Percentiles rank a stretch among this genome's conserved stretches.
Conservation (phyloP, 1,139 yeast species). For the Suhomyces coccinellae region DNA sequence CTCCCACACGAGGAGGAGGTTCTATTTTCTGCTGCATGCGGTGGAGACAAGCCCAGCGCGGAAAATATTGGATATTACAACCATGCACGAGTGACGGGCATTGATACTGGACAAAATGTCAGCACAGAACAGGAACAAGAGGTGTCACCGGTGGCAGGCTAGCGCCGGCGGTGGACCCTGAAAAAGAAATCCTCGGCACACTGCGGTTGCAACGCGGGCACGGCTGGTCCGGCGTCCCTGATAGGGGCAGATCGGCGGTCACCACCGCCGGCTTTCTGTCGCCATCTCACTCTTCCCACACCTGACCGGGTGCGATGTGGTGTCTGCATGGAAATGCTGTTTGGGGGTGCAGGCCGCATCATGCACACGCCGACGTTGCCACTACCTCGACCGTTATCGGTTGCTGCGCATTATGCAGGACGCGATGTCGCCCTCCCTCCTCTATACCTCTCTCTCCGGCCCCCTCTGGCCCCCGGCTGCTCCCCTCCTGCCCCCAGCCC, state of each 20-base stretch:
- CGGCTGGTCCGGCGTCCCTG: background rate
- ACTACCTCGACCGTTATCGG: slow-evolving; percentile 2
- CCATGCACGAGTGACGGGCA: too few relatives aligned
- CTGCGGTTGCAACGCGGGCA: background rate
- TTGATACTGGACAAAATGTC: too few relatives aligned
- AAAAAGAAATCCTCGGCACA: background rate
- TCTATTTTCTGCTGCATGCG: background rate
- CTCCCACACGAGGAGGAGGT: background rate
- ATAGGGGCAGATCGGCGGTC: background rate
- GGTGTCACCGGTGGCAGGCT: too few relatives aligned
- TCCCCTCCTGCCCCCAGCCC: background rate
- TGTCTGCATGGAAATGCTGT: background rate
- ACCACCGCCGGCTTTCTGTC: background rate
- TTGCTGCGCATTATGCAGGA: slow-evolving; percentile 1
- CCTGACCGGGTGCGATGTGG: too few relatives aligned
- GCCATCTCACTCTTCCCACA: background rate
- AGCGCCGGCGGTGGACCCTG: too few relatives aligned
- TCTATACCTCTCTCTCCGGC: background rate
- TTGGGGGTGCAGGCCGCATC: background rate
- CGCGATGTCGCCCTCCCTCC: background rate
- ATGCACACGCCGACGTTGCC: background rate
- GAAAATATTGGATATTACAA: background rate
- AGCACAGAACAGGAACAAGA: too few relatives aligned
- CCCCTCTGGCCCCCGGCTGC: background rate
- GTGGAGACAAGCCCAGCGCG: background rate